Evolutionary conservation across 306 rosid genomes (phyloP).

Genomic region (Dalbergia cultrata): DNA sequence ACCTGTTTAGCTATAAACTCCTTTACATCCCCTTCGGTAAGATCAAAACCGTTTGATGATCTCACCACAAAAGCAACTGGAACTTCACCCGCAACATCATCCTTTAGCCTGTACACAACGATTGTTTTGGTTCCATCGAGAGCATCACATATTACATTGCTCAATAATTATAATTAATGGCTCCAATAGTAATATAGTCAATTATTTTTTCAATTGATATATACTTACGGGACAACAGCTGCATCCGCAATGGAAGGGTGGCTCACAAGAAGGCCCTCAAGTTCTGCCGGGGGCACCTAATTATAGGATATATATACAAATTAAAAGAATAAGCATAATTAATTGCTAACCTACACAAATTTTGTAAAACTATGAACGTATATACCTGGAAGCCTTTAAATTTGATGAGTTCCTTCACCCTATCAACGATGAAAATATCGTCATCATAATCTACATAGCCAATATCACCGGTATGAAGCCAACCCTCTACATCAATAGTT

Average conservation of each 20-base stretch:
- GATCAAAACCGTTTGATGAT: conserved; percentile 23
- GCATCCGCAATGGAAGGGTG: conserved; percentile 78
- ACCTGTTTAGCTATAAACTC: conserved; percentile 79
- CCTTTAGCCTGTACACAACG: conserved; percentile 58
- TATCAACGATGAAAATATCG: conserved; percentile 70
- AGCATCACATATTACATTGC: background rate
- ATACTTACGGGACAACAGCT: conserved; percentile 86
- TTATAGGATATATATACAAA: no score
- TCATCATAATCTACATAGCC: conserved; percentile 70
- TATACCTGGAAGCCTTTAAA: conserved; percentile 81
- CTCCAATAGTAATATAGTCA: background rate
- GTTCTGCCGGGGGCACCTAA: conserved; percentile 86
- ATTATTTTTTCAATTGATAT: background rate
- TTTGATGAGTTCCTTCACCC: conserved; percentile 79
- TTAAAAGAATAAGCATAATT: no score
- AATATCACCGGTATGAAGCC: conserved; percentile 83
- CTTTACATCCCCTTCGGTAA: conserved; percentile 65
- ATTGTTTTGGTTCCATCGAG: background rate
- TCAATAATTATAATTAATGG: no score
- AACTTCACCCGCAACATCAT: conserved; percentile 78
- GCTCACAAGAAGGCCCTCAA: conserved; percentile 69
- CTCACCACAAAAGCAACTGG: conserved; percentile 81
- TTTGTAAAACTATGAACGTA: no score
- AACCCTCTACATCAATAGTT: conserved; percentile 68
- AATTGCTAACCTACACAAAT: no score